Percentiles rank a stretch among this genome's conserved stretches.
These are phyloP conservation scores for Saitozyma podzolica DNA, from an alignment of 768 basidiomycete species.

Conservation along the genomic window DNA sequence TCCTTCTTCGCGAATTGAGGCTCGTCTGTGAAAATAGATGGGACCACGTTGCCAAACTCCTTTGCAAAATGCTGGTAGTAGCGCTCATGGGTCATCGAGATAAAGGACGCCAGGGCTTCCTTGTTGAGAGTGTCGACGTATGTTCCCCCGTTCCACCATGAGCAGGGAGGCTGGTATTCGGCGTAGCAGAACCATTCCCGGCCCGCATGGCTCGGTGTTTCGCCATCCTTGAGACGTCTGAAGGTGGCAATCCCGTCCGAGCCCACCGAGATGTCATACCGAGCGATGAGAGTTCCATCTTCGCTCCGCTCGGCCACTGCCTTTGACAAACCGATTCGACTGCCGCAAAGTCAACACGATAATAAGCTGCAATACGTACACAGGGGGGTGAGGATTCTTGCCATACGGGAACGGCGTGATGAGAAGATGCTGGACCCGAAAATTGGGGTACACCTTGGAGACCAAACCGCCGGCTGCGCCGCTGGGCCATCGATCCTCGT, in stretches of 20 bases:
- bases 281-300: constrained; percentile 24
- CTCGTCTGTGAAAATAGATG: constrained; percentile 42
- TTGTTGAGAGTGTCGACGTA: constrained; percentile 30
- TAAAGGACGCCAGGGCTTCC: constrained; percentile 26
- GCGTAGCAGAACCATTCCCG: constrained; percentile 31
- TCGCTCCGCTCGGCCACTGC: constrained; percentile 17
- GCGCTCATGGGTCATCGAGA: constrained; percentile 32
- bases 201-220: constrained; percentile 2
- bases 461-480: constrained; percentile 36
- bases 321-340: too few species aligned
- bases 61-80: constrained; percentile 26
- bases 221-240: constrained; percentile 13
- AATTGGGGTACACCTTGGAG: constrained; percentile 32
- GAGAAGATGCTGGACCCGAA: constrained; percentile 24
- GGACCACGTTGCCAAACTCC: constrained; percentile 28
- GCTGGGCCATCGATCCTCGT: constrained; percentile 34
- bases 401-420: constrained; percentile 38
- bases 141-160: constrained; percentile 18
- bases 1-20: constrained; percentile 29
- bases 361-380: neutral
- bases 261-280: constrained; percentile 21
- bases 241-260: constrained; percentile 16
- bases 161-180: constrained; percentile 20
- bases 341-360: neutral
- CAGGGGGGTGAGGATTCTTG: neutral